Evolutionary conservation across 306 rosid species (phyloP).

Genomic region (Quercus ilex): DNA sequence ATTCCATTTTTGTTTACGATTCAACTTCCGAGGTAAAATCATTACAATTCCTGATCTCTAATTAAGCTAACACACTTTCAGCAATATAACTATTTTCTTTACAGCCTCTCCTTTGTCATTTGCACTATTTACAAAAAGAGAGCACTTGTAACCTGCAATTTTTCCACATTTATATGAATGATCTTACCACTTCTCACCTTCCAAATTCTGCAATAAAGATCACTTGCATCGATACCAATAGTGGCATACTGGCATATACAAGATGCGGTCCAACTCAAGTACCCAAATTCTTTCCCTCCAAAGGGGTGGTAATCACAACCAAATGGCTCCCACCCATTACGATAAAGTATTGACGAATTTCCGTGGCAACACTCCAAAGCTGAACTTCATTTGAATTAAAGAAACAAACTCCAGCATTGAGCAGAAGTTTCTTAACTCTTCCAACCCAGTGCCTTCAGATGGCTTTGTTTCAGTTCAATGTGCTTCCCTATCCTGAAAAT

Average conservation of each 20-base stretch:
- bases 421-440: constrained; percentile 33
- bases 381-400: not conserved
- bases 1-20: not conserved
- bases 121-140: not conserved
- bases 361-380: not conserved
- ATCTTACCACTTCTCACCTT: not conserved
- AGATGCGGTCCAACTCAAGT: not conserved
- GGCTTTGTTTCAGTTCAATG: constrained; percentile 60
- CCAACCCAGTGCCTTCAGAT: constrained; percentile 71
- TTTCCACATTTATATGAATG: not conserved
- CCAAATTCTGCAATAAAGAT: not conserved
- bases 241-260: not conserved
- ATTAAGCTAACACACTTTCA: not conserved
- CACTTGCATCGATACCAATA: not conserved
- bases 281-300: not conserved
- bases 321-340: not conserved
- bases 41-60: not conserved
- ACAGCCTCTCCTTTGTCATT: not conserved
- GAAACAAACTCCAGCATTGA: not conserved
- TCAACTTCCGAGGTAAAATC: not conserved
- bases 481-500: constrained; percentile 77
- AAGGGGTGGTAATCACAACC: not conserved
- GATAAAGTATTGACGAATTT: not conserved
- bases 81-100: not conserved
- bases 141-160: not conserved